Conservation (phyloP, 768 basidiomycete genomes). For the Kwoniella dendrophila region DNA sequence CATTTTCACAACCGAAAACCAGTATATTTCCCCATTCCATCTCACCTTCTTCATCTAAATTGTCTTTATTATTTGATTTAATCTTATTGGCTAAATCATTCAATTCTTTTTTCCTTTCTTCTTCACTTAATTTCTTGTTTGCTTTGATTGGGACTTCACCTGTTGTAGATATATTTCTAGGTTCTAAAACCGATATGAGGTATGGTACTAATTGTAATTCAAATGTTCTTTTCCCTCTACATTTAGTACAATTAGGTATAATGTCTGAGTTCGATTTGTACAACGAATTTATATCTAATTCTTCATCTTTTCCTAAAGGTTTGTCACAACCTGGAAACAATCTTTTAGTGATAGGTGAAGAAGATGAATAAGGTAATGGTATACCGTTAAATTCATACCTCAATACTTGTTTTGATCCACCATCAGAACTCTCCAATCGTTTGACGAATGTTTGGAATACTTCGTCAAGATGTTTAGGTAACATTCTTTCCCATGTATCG, state of each 20-base stretch:
- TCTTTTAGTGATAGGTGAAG: conserved; percentile 67
- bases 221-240: conserved; percentile 71
- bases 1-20: conserved; percentile 81
- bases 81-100: conserved; percentile 61
- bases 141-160: conserved; percentile 29
- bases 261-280: conserved; percentile 61
- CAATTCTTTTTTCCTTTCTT: conserved; percentile 69
- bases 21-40: conserved; percentile 97
- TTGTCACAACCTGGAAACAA: conserved; percentile 69
- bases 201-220: conserved; percentile 96
- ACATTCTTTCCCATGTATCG: conserved; percentile 62
- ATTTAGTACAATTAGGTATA: conserved; percentile 69
- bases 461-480: conserved; percentile 68
- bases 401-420: conserved; percentile 67
- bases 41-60: conserved; percentile 61
- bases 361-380: conserved; percentile 79
- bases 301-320: conserved; percentile 43
- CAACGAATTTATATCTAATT: conserved; percentile 27
- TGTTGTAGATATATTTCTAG: conserved; percentile 40
- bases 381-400: conserved; percentile 84
- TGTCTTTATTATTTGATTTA: conserved; percentile 15
- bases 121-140: conserved; percentile 62
- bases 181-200: conserved; percentile 74
- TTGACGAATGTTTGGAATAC: conserved; percentile 83
- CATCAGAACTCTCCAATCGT: conserved; percentile 70